Conservation (phyloP, 164 flowering plant species). For the Liquidambar formosana region DNA sequence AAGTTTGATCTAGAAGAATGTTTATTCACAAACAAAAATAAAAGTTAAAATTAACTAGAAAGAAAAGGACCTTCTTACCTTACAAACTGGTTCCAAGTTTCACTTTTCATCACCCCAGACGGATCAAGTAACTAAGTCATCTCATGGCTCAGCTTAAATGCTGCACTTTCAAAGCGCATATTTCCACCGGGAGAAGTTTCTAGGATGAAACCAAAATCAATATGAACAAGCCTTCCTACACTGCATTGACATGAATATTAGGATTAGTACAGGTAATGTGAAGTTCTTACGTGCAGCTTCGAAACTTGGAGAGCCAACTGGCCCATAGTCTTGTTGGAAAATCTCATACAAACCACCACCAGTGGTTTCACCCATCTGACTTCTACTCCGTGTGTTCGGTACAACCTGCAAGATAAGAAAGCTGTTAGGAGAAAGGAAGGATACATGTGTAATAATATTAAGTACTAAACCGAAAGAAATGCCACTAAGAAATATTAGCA, state of each 20-base stretch:
- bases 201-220: slow-evolving; percentile 97
- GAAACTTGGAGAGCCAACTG: slow-evolving; percentile 85
- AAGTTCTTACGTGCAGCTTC: slow-evolving; percentile 97
- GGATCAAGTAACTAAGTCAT: slow-evolving; percentile 99
- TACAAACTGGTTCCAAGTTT: slow-evolving; percentile 81
- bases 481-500: background rate
- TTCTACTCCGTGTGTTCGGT: slow-evolving; percentile 91
- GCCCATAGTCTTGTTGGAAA: slow-evolving; percentile 94
- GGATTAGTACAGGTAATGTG: slow-evolving; percentile 10
- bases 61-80: slow-evolving; percentile 40
- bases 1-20: background rate
- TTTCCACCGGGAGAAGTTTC: slow-evolving; percentile 98
- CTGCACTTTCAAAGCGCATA: slow-evolving; percentile 98
- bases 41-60: background rate
- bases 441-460: background rate
- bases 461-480: background rate
- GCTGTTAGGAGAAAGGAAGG: background rate
- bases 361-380: slow-evolving; percentile 99
- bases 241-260: slow-evolving; percentile 41
- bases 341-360: slow-evolving; percentile 99
- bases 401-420: slow-evolving; percentile 64
- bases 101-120: slow-evolving; percentile 98
- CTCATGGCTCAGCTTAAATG: slow-evolving; percentile 97
- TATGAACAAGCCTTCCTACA: slow-evolving; percentile 94
- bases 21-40: too few species aligned